These are phyloP conservation scores for Tuber umbilicatum DNA, from an alignment of 495 filamentous ascomycete genomes.

Conservation along the genomic window DNA sequence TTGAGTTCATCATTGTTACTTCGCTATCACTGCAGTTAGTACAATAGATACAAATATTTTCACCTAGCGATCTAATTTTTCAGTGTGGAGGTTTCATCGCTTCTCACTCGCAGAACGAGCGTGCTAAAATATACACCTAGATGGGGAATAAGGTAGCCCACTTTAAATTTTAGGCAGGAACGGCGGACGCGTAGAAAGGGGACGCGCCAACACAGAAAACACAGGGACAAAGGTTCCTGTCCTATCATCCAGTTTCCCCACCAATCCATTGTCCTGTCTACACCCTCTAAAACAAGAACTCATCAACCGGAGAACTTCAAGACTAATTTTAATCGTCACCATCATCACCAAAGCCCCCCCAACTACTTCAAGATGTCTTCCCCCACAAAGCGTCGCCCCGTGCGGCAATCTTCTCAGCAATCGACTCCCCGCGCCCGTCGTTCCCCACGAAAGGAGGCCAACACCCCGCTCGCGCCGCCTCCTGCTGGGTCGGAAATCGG, in stretches of 20 bases:
- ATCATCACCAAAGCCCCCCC: background rate
- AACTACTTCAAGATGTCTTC: slow-evolving; percentile 29
- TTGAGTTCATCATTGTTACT: no score
- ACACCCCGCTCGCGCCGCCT: slow-evolving; percentile 27
- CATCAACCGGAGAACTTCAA: background rate
- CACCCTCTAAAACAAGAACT: background rate
- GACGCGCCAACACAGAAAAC: slow-evolving; percentile 27
- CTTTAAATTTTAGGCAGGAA: slow-evolving; percentile 26
- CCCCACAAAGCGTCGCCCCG: slow-evolving; percentile 32
- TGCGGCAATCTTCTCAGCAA: slow-evolving; percentile 27
- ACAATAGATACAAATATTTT: no score
- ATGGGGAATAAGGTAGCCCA: slow-evolving; percentile 18
- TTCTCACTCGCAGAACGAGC: slow-evolving; percentile 9
- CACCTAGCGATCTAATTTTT: background rate
- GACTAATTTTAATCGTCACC: background rate
- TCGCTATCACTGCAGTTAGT: no score
- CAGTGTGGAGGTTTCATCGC: background rate
- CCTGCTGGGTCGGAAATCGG: slow-evolving; percentile 12
- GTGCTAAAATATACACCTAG: slow-evolving; percentile 9
- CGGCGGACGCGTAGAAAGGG: slow-evolving; percentile 22
- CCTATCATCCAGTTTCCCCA: background rate
- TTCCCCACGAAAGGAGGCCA: slow-evolving; percentile 3
- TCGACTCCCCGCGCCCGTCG: slow-evolving; percentile 27
- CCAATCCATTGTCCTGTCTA: slow-evolving; percentile 5
- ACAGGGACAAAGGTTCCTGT: background rate